Evolutionary conservation across 345 rosid genomes (phyloP), one percentile per base, ranked within the genome.

Genomic region (Brassica cretica): DNA sequence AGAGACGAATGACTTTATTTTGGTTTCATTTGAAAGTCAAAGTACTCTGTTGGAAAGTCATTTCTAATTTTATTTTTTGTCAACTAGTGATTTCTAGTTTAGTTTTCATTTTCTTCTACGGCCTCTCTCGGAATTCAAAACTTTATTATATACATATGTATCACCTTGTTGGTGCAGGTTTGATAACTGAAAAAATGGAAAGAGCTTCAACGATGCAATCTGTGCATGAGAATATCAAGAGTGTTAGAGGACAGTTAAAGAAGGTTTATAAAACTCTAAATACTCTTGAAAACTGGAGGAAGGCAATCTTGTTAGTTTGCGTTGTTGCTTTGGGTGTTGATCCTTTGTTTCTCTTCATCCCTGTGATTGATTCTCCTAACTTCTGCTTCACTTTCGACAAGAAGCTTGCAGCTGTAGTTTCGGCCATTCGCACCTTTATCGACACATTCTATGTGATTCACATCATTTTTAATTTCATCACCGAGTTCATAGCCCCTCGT

Each of bases 231-330:
- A 78, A 68, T 25, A 62, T 82, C 76, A 83, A 59, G 30, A 32
- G 51, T 14, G 60, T 84, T 58, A 71, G 35, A n/a, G 37, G 78
- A 55, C 72, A 75, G 19, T 66, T 73, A 39, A 85, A 84, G 69
- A 82, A n/a, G 4, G 69, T 75, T 80, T 81, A 80, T 25, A 78
- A 35, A 27, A 86, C 82, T 49, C 74, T 85, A 6, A 76, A 33
- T 73, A 76, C 76, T 51, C 25, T 71, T 9, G 76, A 71, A 55
- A 72, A 65, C 60, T 72, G 74, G 80, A 76, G 16, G 14, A 76
- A 53, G 53, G 55, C 8, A 2, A 51, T 77, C 12, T 2, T 76
- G 12, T n/a, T 29, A 1, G 21, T 32, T 3, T 76, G 78, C 9
- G 70, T 81, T 7, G 8, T 10, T 21, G 80, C 84, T 51, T 37